A percentile compares a stretch with the other conserved stretches of the same genome.
These are phyloP conservation scores for Plasmodium gallinaceum DNA, from an alignment of 169 alveolate species.

Conservation along the genomic window DNA sequence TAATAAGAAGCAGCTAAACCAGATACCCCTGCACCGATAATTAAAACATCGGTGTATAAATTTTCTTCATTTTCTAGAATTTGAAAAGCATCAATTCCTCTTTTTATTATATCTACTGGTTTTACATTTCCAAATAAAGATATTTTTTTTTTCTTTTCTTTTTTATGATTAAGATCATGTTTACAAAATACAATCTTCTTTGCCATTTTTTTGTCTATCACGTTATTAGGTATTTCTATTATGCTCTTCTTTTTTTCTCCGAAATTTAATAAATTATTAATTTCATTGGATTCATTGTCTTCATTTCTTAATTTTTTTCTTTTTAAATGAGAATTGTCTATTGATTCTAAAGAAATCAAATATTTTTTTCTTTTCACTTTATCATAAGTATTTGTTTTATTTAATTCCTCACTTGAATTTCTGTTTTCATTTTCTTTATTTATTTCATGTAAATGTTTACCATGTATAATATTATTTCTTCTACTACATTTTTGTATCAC, in stretches of 20 bases:
- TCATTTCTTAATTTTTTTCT: too few species aligned
- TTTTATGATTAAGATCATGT: conserved; percentile 11
- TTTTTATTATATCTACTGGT: conserved; percentile 59
- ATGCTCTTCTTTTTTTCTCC: background rate
- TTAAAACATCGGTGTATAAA: conserved; percentile 79
- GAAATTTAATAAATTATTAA: too few species aligned
- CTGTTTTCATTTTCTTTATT: background rate
- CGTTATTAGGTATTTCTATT: conserved; percentile 28
- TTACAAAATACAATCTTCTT: conserved; percentile 6
- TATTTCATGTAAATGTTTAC: too few species aligned
- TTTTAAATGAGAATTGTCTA: too few species aligned
- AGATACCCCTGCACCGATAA: conserved; percentile 85
- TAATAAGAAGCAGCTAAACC: conserved; percentile 86
- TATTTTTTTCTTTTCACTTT: background rate
- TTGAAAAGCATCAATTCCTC: conserved; percentile 42
- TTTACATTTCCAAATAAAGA: conserved; percentile 68
- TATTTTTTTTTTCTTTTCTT: conserved; percentile 19
- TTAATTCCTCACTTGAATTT: background rate
- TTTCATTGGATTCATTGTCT: too few species aligned
- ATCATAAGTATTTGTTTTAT: background rate
- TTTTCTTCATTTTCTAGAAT: conserved; percentile 29
- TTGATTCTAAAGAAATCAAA: background rate
- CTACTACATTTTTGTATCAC: too few species aligned
- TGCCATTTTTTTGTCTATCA: conserved; percentile 13
- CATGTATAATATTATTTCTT: too few species aligned